A percentile compares a stretch with the other conserved stretches of the same genome.
These are phyloP conservation scores for Salvia miltiorrhiza DNA, from an alignment of 257 asterid genomes.

Conservation along the genomic window DNA sequence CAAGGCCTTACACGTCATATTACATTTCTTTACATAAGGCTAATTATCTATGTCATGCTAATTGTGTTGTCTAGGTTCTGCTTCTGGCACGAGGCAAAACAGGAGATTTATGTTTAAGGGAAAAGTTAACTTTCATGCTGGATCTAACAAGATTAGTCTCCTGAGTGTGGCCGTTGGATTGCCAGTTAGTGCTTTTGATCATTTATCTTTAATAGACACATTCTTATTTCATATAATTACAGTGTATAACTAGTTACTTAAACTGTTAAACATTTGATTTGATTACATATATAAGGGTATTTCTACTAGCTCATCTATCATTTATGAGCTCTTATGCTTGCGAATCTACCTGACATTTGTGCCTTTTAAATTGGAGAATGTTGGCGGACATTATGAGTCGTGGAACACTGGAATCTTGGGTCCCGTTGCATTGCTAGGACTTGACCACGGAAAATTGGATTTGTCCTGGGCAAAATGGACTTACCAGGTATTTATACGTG, in stretches of 20 bases:
- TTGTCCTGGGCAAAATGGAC: slow-evolving; percentile 81
- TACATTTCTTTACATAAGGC: not conserved
- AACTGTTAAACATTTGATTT: not conserved
- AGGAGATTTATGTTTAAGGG: slow-evolving; percentile 58
- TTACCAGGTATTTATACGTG: slow-evolving; percentile 52
- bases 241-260: not conserved
- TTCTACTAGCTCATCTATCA: not conserved
- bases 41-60: not conserved
- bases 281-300: not conserved
- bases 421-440: slow-evolving; percentile 76
- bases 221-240: not conserved
- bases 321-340: not conserved
- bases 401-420: slow-evolving; percentile 79
- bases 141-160: slow-evolving; percentile 66
- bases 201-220: not conserved
- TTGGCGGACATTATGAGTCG: slow-evolving; percentile 71
- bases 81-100: slow-evolving; percentile 74
- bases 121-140: slow-evolving; percentile 61
- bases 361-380: slow-evolving; percentile 44
- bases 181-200: slow-evolving; percentile 56
- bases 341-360: slow-evolving; percentile 10
- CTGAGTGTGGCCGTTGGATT: slow-evolving; percentile 97
- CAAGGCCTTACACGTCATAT: not conserved
- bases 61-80: slow-evolving; percentile 58
- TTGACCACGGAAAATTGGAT: slow-evolving; percentile 70